Percentiles rank a stretch among this genome's conserved stretches.
Conservation (phyloP, 1,139 yeast genomes). For the Lodderomyces margitis region DNA sequence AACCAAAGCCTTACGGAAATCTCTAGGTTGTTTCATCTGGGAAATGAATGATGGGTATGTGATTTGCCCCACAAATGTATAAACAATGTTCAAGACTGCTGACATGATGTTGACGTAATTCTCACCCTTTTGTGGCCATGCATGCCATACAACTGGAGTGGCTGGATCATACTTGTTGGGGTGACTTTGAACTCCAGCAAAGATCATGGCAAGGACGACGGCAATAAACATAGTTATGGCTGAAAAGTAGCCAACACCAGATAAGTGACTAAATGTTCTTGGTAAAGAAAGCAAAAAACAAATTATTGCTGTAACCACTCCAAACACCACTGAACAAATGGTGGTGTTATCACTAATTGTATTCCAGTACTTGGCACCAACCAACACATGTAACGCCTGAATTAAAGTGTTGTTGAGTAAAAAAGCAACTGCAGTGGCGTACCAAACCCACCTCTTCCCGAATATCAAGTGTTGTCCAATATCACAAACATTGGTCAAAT, state of each 20-base stretch:
- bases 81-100: constrained; percentile 57
- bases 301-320: constrained; percentile 45
- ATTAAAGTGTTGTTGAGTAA: constrained; percentile 54
- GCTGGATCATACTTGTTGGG: constrained; percentile 40
- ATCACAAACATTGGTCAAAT: constrained; percentile 52
- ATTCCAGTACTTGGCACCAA: constrained; percentile 59
- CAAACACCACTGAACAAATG: constrained; percentile 52
- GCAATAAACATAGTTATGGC: constrained; percentile 59
- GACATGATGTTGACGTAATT: constrained; percentile 54
- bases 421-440: constrained; percentile 54
- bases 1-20: constrained; percentile 55
- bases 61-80: constrained; percentile 64
- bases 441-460: constrained; percentile 54
- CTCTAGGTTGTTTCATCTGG: constrained; percentile 58
- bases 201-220: constrained; percentile 50
- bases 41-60: constrained; percentile 61
- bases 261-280: constrained; percentile 53
- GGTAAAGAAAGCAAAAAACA: constrained; percentile 55
- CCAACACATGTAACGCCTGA: constrained; percentile 57
- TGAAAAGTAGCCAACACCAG: constrained; percentile 48
- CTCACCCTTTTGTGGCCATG: constrained; percentile 53
- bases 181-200: constrained; percentile 52
- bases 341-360: constrained; percentile 49
- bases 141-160: constrained; percentile 39
- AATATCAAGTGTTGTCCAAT: constrained; percentile 57